Evolutionary conservation across 192 early-diverging fungal species (phyloP), one percentile per base, ranked within the genome.

Genomic region (Gigaspora rosea): DNA sequence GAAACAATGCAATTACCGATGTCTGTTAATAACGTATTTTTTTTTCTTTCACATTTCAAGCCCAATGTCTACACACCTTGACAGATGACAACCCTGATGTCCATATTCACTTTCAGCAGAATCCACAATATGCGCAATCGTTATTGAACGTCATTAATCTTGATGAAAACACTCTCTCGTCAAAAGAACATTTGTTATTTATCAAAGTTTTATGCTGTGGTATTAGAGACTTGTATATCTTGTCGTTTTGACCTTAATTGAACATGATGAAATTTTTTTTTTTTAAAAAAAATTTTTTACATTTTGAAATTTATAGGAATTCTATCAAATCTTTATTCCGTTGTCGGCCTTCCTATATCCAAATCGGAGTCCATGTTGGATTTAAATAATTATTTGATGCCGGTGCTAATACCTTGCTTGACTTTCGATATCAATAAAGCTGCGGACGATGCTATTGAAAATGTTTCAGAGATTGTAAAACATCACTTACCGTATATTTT

Each of bases 61-160:
- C 86, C 9, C 94, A 95, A 83, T 93, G 91, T 56, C 83, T 97
- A 15, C 90, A 93, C 77, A 93, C 94, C 4, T 82, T 97, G 56
- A 93, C 94, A 0, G 94, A 95, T 65, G 92, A 92, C 18, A 94
- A 95, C 76, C 73, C 80, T 13, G 84, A 86, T 4, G 86, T 88
- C 47, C 79, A 89, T 58, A 82, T 86, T 33, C 78, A 88, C 4
- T 89, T 94, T 80, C 77, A 85, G 36, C 77, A 80, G 18, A 89
- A 90, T 74, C 82, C 85, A 7, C 85, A 85, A 69, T 88, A 89
- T 13, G 80, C 89, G 11, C 77, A 81, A 15, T 81, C 79, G 18
- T 81, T 94, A 36, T 81, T 85, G 71, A 81, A 80, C 33, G 82
- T 89, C 27, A 77, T 90, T 15, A 82, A 79, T 32, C 20, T 78